Percentiles rank a stretch among this genome's conserved stretches.
Evolutionary conservation across 805 yeast species (phyloP).

Genomic region (Saturnispora bothae): DNA sequence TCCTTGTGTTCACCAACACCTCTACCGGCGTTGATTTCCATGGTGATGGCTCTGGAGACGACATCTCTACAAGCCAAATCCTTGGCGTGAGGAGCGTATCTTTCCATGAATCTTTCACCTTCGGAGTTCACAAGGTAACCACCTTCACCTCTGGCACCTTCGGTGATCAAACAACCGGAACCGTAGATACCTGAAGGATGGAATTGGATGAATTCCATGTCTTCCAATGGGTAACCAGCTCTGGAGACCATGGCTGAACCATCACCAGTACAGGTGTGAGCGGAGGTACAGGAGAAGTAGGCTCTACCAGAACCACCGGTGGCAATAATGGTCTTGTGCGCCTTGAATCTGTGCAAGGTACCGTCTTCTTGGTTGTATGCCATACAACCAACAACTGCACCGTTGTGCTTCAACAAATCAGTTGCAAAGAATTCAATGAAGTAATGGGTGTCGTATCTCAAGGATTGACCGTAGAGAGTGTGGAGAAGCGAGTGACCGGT

Average conservation of each 20-base stretch:
- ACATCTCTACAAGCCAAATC: constrained; percentile 98
- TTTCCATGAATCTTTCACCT: constrained; percentile 99
- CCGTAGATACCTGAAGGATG: constrained; percentile 99
- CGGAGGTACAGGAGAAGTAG: constrained; percentile 97
- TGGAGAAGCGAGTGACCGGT: constrained; percentile 97
- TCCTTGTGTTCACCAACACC: constrained; percentile 97
- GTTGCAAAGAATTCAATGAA: constrained; percentile 95
- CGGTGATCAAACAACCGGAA: constrained; percentile 96
- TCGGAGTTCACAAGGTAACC: constrained; percentile 91
- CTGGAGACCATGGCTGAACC: constrained; percentile 97
- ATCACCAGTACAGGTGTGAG: constrained; percentile 99
- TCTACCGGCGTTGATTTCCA: constrained; percentile 98
- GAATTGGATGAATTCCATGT: constrained; percentile 95
- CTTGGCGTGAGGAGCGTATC: constrained; percentile 98
- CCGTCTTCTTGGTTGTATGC: constrained; percentile 99
- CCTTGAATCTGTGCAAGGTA: constrained; percentile 93
- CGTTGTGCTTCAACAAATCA: constrained; percentile 90
- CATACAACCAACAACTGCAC: constrained; percentile 91
- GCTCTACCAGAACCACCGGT: constrained; percentile 99
- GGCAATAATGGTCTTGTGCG: constrained; percentile 93
- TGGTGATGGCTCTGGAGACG: constrained; percentile 94
- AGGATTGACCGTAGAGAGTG: constrained; percentile 90
- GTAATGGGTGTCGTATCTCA: constrained; percentile 94
- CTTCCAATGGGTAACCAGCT: constrained; percentile 97
- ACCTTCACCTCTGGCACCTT: constrained; percentile 99